Conservation (phyloP, 495 filamentous ascomycete genomes). For the Aspergillus ellipticus region DNA sequence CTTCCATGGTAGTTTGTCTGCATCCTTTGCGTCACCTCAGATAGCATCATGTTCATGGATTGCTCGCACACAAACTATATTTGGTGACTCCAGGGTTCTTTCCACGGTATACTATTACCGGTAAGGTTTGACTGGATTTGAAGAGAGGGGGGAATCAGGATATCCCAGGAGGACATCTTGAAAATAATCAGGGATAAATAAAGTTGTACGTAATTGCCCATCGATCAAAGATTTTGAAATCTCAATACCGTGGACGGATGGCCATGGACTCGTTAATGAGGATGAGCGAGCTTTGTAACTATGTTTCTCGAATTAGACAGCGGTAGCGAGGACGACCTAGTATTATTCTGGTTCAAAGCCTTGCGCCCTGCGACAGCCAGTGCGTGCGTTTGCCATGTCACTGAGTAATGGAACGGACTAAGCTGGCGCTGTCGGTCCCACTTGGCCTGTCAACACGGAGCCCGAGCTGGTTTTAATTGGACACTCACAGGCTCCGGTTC, state of each 20-base stretch:
- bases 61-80: constrained; percentile 6
- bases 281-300: too few relatives aligned
- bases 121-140: not conserved
- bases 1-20: not conserved
- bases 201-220: not conserved
- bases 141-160: not conserved
- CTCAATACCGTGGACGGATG: too few relatives aligned
- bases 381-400: constrained; percentile 21
- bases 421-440: constrained; percentile 14
- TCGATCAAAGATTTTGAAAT: too few relatives aligned
- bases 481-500: not conserved
- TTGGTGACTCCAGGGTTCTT: not conserved
- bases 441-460: constrained; percentile 12
- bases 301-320: too few relatives aligned
- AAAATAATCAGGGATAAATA: not conserved
- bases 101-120: not conserved
- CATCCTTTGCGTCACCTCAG: constrained; percentile 10
- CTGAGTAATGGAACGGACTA: constrained; percentile 9
- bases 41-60: constrained; percentile 1
- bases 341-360: too few relatives aligned
- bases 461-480: constrained; percentile 2
- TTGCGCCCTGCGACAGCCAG: constrained; percentile 1
- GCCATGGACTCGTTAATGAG: too few relatives aligned
- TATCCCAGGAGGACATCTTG: not conserved
- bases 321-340: too few relatives aligned